A percentile compares a stretch with the other conserved stretches of the same genome.
phyloP scores from a whole-genome alignment of 352 stramenopile genomes.

The Phytopythium ostracodes region DNA sequence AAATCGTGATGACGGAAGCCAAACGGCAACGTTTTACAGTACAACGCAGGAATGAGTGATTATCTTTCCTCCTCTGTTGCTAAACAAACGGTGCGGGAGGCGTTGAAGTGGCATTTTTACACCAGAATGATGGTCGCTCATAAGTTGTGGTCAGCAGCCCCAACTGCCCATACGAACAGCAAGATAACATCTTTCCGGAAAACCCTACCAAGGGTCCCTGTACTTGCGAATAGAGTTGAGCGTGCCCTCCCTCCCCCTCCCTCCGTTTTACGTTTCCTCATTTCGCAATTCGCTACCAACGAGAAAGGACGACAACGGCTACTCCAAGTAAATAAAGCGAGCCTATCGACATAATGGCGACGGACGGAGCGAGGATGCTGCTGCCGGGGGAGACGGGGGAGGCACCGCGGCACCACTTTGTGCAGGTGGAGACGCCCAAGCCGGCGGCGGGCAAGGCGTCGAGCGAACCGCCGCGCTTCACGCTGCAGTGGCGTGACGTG shows the following conservation, averaged over 20 bases:
- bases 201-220: too few relatives aligned
- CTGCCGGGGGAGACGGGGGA: background rate
- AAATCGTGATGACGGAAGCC: background rate
- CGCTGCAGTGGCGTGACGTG: slow-evolving; percentile 33
- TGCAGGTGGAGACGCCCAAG: slow-evolving; percentile 13
- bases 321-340: too few relatives aligned
- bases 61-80: too few relatives aligned
- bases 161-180: too few relatives aligned
- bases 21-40: background rate
- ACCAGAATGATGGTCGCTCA: background rate
- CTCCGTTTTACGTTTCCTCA: background rate
- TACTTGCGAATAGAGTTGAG: too few relatives aligned
- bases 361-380: background rate
- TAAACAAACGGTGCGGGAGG: too few relatives aligned
- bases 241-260: too few relatives aligned
- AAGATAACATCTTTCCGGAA: too few relatives aligned
- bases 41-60: background rate
- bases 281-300: background rate
- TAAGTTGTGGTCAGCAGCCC: background rate
- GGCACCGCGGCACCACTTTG: slow-evolving; percentile 8
- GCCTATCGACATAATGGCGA: background rate
- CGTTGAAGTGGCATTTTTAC: background rate
- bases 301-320: background rate
- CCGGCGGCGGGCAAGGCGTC: background rate
- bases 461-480: slow-evolving; percentile 5